A percentile compares a stretch with the other conserved stretches of the same genome.
Conservation (phyloP, 768 basidiomycete genomes). For the Boletus edulis region DNA sequence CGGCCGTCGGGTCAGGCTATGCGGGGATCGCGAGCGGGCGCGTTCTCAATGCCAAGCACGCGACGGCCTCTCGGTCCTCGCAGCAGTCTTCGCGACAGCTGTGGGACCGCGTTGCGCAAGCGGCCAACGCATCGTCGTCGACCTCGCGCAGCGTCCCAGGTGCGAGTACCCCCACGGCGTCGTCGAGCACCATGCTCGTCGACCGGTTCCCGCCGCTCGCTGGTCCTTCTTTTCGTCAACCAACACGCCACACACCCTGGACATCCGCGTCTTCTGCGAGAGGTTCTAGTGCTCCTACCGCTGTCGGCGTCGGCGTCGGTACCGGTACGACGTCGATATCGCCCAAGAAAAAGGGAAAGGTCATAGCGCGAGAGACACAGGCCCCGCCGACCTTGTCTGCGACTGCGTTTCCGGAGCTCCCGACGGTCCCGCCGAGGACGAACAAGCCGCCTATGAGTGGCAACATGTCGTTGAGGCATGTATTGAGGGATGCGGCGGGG, state of each 20-base stretch:
- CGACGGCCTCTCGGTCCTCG: slow-evolving; percentile 57
- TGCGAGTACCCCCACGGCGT: slow-evolving; percentile 16
- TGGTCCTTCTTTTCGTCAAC: neutral
- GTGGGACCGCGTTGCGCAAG: slow-evolving; percentile 85
- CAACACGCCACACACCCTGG: slow-evolving; percentile 63
- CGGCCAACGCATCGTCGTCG: slow-evolving; percentile 53
- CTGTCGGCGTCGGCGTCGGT: neutral
- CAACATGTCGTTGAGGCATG: slow-evolving; percentile 65
- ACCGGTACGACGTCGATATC: neutral
- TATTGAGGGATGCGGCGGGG: slow-evolving; percentile 35
- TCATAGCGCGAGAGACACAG: neutral
- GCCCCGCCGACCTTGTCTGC: slow-evolving; percentile 49
- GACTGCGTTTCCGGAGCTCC: slow-evolving; percentile 69
- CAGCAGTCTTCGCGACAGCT: slow-evolving; percentile 63
- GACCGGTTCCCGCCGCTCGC: slow-evolving; percentile 33
- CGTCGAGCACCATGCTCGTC: slow-evolving; percentile 25
- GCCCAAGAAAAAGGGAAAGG: slow-evolving; percentile 14
- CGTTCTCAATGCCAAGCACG: slow-evolving; percentile 80
- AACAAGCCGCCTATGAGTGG: slow-evolving; percentile 51
- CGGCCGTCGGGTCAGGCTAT: slow-evolving; percentile 60
- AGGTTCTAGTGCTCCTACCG: neutral
- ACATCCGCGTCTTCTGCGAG: slow-evolving; percentile 30
- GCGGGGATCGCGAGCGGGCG: slow-evolving; percentile 80
- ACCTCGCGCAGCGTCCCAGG: slow-evolving; percentile 27
- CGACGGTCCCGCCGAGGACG: slow-evolving; percentile 40